Percentiles rank a stretch among this genome's conserved stretches.
Evolutionary conservation across 2,329 filamentous ascomycete genomes (phyloP).

Genomic region (Gyromitra esculenta): DNA sequence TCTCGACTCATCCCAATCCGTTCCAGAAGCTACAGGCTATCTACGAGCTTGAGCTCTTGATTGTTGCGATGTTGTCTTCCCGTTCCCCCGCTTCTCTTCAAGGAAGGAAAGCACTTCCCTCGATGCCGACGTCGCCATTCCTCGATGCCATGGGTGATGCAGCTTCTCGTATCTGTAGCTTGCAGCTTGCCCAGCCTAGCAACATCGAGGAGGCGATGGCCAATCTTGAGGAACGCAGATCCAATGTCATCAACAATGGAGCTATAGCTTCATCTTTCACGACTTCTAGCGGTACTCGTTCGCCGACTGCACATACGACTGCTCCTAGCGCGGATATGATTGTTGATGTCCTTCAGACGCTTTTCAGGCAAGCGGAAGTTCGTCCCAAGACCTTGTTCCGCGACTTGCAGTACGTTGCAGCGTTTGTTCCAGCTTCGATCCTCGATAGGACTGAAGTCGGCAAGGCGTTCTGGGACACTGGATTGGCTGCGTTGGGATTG

Average conservation of each 20-base stretch:
- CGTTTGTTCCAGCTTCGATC: slow-evolving; percentile 70
- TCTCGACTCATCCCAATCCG: slow-evolving; percentile 88
- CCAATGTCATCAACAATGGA: slow-evolving; percentile 62
- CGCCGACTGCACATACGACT: slow-evolving; percentile 52
- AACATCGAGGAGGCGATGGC: slow-evolving; percentile 74
- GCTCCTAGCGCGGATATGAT: slow-evolving; percentile 71
- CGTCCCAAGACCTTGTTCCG: slow-evolving; percentile 84
- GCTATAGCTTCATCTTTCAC: slow-evolving; percentile 57
- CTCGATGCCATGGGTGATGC: slow-evolving; percentile 63
- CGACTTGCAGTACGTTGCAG: slow-evolving; percentile 78
- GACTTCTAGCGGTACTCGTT: slow-evolving; percentile 56
- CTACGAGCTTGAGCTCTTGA: slow-evolving; percentile 82
- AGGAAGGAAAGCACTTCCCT: slow-evolving; percentile 54
- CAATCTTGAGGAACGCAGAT: slow-evolving; percentile 74
- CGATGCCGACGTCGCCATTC: slow-evolving; percentile 63
- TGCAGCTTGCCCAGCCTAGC: slow-evolving; percentile 62
- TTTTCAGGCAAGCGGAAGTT: slow-evolving; percentile 74
- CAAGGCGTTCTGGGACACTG: slow-evolving; percentile 90
- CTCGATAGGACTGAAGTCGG: slow-evolving; percentile 70
- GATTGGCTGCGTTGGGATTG: slow-evolving; percentile 83
- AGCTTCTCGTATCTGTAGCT: slow-evolving; percentile 62
- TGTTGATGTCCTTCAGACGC: slow-evolving; percentile 71
- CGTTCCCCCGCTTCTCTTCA: slow-evolving; percentile 64
- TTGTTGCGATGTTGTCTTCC: slow-evolving; percentile 74
- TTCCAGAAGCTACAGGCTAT: slow-evolving; percentile 84